phyloP scores from a whole-genome alignment of 768 basidiomycete genomes.

The Erythrobasidium yunnanense region DNA sequence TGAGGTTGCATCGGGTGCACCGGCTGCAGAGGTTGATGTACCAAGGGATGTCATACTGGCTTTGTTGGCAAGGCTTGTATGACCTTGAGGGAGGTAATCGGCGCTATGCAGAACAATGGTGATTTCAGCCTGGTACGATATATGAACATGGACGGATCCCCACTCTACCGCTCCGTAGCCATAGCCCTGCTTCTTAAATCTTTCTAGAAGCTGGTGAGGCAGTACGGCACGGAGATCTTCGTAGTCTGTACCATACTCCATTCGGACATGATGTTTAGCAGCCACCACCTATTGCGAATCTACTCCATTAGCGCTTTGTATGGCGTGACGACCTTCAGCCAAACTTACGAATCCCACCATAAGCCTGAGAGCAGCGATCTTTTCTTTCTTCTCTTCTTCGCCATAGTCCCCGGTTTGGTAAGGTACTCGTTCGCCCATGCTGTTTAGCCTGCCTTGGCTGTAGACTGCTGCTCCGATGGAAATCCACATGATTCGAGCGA shows the following conservation, averaged over 20 bases:
- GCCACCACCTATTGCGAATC: too few relatives aligned
- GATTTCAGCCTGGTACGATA: not conserved
- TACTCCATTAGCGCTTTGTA: not conserved
- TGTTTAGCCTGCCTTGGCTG: not conserved
- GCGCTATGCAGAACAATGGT: not conserved
- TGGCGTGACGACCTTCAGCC: not conserved
- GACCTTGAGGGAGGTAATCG: not conserved
- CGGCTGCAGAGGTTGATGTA: not conserved
- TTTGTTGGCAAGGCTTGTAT: not conserved
- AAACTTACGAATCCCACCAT: slow-evolving; percentile 36
- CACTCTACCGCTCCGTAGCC: slow-evolving; percentile 6
- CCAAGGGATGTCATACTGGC: slow-evolving; percentile 5
- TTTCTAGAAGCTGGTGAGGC: not conserved
- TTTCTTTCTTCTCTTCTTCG: slow-evolving; percentile 29
- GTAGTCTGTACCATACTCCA: slow-evolving; percentile 32
- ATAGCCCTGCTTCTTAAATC: slow-evolving; percentile 6
- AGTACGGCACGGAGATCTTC: slow-evolving; percentile 2
- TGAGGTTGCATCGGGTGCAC: not conserved
- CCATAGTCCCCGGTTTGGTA: slow-evolving; percentile 1
- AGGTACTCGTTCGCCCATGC: not conserved
- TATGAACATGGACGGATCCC: not conserved
- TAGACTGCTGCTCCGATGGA: slow-evolving; percentile 7
- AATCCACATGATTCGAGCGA: slow-evolving; percentile 16
- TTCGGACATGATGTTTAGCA: slow-evolving; percentile 34
- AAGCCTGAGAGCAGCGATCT: slow-evolving; percentile 30